Conservation (phyloP, 805 yeast genomes). For the Saccharomycopsis amapae region DNA sequence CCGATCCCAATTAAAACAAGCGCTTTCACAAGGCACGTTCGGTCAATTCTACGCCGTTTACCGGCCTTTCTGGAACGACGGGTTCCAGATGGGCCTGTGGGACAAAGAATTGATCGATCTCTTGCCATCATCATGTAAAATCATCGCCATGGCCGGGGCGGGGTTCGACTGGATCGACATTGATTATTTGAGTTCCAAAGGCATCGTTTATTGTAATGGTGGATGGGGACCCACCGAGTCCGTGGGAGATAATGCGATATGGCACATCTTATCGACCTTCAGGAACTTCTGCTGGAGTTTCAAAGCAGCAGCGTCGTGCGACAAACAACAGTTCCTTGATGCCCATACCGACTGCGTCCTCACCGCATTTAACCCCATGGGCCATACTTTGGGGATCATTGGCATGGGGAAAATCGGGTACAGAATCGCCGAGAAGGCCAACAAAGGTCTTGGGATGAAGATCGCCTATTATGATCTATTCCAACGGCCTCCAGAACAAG, state of each 20-base stretch:
- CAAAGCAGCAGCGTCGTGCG: constrained; percentile 9
- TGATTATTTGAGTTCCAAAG: constrained; percentile 32
- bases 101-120: constrained; percentile 17
- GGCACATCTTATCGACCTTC: constrained; percentile 18
- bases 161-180: constrained; percentile 53
- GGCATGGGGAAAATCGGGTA: constrained; percentile 32
- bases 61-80: constrained; percentile 21
- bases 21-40: constrained; percentile 5
- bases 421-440: constrained; percentile 28
- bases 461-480: constrained; percentile 20
- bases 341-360: constrained; percentile 16
- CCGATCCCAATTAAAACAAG: too few relatives aligned
- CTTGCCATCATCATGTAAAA: constrained; percentile 13
- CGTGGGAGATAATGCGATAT: constrained; percentile 19
- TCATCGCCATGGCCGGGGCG: constrained; percentile 32
- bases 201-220: constrained; percentile 27
- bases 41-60: constrained; percentile 19
- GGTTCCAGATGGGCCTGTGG: constrained; percentile 20
- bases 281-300: constrained; percentile 17
- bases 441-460: constrained; percentile 23
- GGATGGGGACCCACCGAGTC: constrained; percentile 19
- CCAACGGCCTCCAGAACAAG: constrained; percentile 13
- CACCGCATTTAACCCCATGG: constrained; percentile 25
- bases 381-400: constrained; percentile 30
- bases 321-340: neutral